These are phyloP conservation scores for Stephania yunnanensis DNA, from an alignment of 164 flowering plant genomes.

Conservation along the genomic window DNA sequence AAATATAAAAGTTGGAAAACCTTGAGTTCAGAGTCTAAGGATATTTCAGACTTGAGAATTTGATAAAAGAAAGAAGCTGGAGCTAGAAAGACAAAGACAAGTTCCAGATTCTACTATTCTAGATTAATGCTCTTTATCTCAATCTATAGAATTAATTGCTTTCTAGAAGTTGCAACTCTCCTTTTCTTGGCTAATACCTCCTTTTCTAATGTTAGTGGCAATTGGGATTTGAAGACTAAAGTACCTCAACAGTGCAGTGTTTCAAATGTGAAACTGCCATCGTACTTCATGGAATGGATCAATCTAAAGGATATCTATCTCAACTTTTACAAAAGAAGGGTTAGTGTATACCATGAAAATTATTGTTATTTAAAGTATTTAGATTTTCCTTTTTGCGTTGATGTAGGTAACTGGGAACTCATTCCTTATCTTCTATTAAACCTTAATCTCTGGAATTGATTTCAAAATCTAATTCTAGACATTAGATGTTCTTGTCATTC, in stretches of 20 bases:
- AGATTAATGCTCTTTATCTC: neutral
- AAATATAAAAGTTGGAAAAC: neutral
- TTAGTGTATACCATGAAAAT: slow-evolving; percentile 21
- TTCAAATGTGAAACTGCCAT: slow-evolving; percentile 57
- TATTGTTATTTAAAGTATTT: neutral
- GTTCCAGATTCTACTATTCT: neutral
- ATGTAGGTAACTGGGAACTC: neutral
- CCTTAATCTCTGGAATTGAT: neutral
- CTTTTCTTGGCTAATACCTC: neutral
- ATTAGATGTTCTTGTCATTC: neutral
- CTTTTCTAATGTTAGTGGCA: slow-evolving; percentile 47
- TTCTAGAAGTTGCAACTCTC: neutral
- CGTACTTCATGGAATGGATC: slow-evolving; percentile 93
- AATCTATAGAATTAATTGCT: neutral
- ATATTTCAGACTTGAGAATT: too few species aligned
- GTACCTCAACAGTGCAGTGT: slow-evolving; percentile 85
- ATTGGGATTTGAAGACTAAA: slow-evolving; percentile 96
- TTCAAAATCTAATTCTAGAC: neutral
- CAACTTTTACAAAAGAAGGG: slow-evolving; percentile 77
- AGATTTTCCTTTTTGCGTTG: neutral
- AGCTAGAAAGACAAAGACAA: neutral
- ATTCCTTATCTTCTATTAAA: too few species aligned
- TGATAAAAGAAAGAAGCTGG: neutral
- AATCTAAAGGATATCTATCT: slow-evolving; percentile 84
- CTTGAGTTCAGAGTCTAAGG: neutral